Evolutionary conservation across 805 yeast species (phyloP).

Genomic region (Teunomyces funiuensis): DNA sequence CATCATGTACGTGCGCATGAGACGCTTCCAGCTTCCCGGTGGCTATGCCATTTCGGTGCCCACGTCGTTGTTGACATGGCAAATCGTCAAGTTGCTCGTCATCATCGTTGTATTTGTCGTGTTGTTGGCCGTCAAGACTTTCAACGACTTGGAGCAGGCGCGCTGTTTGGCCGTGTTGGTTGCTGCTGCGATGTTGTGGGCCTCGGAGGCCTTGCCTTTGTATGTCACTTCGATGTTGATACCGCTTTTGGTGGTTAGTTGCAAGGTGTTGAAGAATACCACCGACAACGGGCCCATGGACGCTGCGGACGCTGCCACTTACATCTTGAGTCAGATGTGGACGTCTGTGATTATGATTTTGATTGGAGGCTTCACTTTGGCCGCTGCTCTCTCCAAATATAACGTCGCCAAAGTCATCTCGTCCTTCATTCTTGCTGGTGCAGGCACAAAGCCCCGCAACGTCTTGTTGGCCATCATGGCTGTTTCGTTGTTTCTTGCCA

Average conservation of each 20-base stretch:
- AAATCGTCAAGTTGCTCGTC: conserved; percentile 47
- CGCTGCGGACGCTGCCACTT: conserved; percentile 72
- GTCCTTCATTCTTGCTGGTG: conserved; percentile 73
- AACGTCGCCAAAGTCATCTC: conserved; percentile 85
- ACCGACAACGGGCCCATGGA: conserved; percentile 48
- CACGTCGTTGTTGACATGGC: conserved; percentile 45
- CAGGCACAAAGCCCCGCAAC: conserved; percentile 82
- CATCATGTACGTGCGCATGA: conserved; percentile 22
- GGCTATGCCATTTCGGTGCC: too few relatives aligned
- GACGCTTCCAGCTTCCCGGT: conserved; percentile 22
- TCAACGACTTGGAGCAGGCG: conserved; percentile 62
- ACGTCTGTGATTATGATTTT: conserved; percentile 86
- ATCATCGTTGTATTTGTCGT: conserved; percentile 54
- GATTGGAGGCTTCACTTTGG: conserved; percentile 91
- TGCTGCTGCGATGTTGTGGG: conserved; percentile 53
- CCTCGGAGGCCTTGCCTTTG: conserved; percentile 51
- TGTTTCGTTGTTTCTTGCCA: conserved; percentile 80
- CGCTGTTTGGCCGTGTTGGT: conserved; percentile 71
- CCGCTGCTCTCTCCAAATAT: conserved; percentile 91
- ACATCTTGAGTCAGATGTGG: conserved; percentile 89
- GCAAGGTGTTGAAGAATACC: conserved; percentile 49
- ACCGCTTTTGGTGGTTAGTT: conserved; percentile 47
- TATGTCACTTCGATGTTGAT: conserved; percentile 50
- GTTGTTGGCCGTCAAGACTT: conserved; percentile 54
- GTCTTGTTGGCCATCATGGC: conserved; percentile 80